These are phyloP conservation scores for Gymnopus androsaceus DNA, from an alignment of 1,284 basidiomycete species.

Conservation along the genomic window DNA sequence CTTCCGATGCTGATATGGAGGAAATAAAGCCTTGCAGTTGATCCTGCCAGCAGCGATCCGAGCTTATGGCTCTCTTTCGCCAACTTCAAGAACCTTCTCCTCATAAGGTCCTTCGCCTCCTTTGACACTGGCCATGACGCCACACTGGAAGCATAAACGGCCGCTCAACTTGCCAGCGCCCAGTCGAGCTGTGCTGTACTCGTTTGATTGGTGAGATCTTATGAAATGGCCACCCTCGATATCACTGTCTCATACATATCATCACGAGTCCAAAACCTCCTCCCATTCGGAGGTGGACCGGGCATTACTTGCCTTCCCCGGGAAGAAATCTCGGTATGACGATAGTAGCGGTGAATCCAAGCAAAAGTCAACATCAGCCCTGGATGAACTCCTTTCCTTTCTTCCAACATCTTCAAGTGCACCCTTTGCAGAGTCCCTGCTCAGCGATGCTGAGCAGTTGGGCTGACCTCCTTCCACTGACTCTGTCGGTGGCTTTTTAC, in stretches of 20 bases:
- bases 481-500: background rate
- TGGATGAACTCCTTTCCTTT: background rate
- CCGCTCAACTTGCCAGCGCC: no score
- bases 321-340: background rate
- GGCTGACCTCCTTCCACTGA: background rate
- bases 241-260: background rate
- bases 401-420: background rate
- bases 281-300: background rate
- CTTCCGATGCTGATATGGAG: no score
- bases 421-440: background rate
- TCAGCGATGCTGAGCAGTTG: background rate
- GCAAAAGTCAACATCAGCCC: background rate
- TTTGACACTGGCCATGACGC: no score
- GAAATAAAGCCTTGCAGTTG: no score
- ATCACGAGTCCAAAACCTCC: background rate
- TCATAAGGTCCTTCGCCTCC: no score
- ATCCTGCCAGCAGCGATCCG: no score
- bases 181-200: background rate
- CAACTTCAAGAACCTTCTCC: no score
- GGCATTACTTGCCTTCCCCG: background rate
- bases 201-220: background rate
- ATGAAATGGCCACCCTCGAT: background rate
- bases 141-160: no score
- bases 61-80: no score
- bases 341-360: background rate